Evolutionary conservation across 2,329 filamentous ascomycete genomes (phyloP), one percentile per base, ranked within the genome.

Genomic region (Colletotrichum sp.): DNA sequence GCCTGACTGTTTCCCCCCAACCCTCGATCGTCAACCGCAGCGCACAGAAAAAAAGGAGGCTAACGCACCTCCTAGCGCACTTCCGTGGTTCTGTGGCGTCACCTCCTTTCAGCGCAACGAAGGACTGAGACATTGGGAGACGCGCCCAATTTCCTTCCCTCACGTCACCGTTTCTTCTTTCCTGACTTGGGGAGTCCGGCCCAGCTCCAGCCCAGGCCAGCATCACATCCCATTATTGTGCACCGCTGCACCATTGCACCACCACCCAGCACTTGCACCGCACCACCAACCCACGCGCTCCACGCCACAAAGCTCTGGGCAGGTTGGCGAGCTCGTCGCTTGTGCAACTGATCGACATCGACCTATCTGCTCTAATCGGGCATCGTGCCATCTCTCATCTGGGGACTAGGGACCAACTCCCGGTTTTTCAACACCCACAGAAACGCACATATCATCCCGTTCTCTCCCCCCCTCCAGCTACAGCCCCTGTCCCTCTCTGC

Each of bases 81-180:
- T 48, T 64, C 36, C 44, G 74, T 76, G 74, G 74, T 48, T 64
- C 48, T 44, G 74, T 76, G 74, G 74, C 74, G 74, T 76, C 74
- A 69, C 74, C 59, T 52, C 59, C 70, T 76, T 76, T 69, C 70
- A 74, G 57, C 70, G 39, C 71, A 34, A 52, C 64, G 64, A 68
- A 52, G 12, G 16, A 59, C 74, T 64, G 74, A 76, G 70, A 74
- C 74, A 76, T 68, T 76, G 70, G 70, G 64, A 74, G 70, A 76
- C 74, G 64, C 64, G 74, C 64, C 71, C 70, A 73, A 65, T 68
- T 60, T 73, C 65, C 60, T 64, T 44, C 32, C 73, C 34, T 76
- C 70, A 76, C 74, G 74, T 76, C 70, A 76, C 70, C 32, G 63
- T 55, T 73, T 68, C 48, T 61, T 64, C 44, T 36, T 52, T 63